phyloP scores from a whole-genome alignment of 768 basidiomycete species.

The Auricularia cornea region DNA sequence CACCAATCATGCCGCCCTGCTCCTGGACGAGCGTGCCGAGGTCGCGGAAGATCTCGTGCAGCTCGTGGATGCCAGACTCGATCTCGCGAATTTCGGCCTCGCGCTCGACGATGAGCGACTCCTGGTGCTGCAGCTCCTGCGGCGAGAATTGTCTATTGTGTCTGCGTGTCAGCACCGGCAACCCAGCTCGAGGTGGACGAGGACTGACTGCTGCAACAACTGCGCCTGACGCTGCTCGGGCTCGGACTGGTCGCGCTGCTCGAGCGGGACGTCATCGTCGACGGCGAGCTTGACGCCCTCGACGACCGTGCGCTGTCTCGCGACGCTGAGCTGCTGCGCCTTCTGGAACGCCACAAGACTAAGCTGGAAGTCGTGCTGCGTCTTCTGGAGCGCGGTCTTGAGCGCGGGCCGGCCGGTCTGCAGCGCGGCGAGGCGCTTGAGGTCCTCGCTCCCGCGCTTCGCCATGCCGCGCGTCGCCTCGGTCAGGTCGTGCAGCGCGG shows the following conservation, averaged over 20 bases:
- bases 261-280: slow-evolving; percentile 51
- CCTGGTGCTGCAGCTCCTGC: slow-evolving; percentile 91
- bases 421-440: slow-evolving; percentile 77
- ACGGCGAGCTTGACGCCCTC: slow-evolving; percentile 78
- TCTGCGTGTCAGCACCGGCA: too few species aligned
- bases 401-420: slow-evolving; percentile 64
- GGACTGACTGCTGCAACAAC: slow-evolving; percentile 9
- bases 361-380: slow-evolving; percentile 85
- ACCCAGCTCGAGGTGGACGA: too few species aligned
- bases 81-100: slow-evolving; percentile 94
- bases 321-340: slow-evolving; percentile 83
- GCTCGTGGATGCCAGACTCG: slow-evolving; percentile 91
- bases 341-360: slow-evolving; percentile 88
- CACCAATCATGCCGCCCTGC: slow-evolving; percentile 92
- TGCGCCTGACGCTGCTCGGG: slow-evolving; percentile 11
- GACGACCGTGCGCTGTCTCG: slow-evolving; percentile 82
- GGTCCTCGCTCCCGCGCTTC: slow-evolving; percentile 85
- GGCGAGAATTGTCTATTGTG: slow-evolving; percentile 69
- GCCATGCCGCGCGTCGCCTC: slow-evolving; percentile 93
- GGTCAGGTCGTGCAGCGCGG: slow-evolving; percentile 84
- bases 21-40: slow-evolving; percentile 89
- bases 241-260: background rate
- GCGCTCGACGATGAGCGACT: slow-evolving; percentile 88
- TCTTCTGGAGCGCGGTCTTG: slow-evolving; percentile 82
- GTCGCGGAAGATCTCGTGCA: slow-evolving; percentile 94